Evolutionary conservation across 83 land plant species (phyloP).

Genomic region (Picea abies): DNA sequence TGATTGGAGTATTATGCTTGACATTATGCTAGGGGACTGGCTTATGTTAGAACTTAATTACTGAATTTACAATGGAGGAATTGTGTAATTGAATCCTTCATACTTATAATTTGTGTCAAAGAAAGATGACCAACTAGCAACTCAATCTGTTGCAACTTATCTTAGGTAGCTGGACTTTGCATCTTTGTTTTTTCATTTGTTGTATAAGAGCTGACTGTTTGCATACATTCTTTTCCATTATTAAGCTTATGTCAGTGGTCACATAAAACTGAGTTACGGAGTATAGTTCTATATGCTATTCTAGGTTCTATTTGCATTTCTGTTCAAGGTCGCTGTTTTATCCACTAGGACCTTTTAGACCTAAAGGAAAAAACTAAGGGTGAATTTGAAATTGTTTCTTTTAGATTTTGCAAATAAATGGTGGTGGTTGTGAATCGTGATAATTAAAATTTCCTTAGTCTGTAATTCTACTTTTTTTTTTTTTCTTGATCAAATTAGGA

Average conservation of each 20-base stretch:
- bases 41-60: not conserved
- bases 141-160: constrained; percentile 1
- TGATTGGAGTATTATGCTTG: not conserved
- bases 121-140: not conserved
- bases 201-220: not conserved
- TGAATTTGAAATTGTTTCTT: not conserved
- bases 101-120: not conserved
- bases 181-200: not conserved
- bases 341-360: too few species aligned
- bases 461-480: not conserved
- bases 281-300: not conserved
- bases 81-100: not conserved
- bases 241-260: not conserved
- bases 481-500: not conserved
- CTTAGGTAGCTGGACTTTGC: constrained; percentile 11
- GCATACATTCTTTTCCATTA: not conserved
- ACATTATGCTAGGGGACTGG: not conserved
- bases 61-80: not conserved
- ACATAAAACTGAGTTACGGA: not conserved
- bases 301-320: not conserved
- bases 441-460: not conserved
- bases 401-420: not conserved
- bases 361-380: not conserved
- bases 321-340: not conserved
- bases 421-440: not conserved